Base-by-base conservation (phyloP, 495 filamentous ascomycete species). In the Aspergillus leporis region DNA sequence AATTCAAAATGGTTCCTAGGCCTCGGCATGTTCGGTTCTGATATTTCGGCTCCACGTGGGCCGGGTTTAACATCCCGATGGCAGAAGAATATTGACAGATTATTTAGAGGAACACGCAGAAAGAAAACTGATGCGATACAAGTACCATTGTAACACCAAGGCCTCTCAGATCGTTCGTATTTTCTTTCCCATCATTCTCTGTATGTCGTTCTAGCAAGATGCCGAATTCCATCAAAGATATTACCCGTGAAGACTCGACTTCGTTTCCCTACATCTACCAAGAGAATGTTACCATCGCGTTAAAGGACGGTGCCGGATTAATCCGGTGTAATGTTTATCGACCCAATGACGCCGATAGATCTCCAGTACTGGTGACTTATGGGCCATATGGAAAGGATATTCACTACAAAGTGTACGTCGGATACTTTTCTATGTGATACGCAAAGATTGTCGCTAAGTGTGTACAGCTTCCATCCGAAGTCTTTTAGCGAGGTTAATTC, bases 381-480 rank as follows among this genome's bases (percentile, higher is more conserved):
- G 74, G 76, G 0, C 85, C 87, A 1, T 90, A 90, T 61, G 87
- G 85, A 12, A 88, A 90, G 61, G 85, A 88, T 34, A 74, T 72
- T 34, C 66, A 60, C 23, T 70, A 69, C 50, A 47, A 56, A 22
- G 67, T 62, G 67, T 79, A 63, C 38, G 68, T 59, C 34, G 9
- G 4, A 3, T 36, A 1, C 1, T 5, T 14, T 8, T 8, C 9
- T 36, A 12, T 36, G 4, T 14, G 14, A 23, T 21, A 14, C 14
- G 40, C 32, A 28, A 40, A 30, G n/a, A 1, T 12, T 45, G 19
- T 8, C 2, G 28, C 23, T 50, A 70, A 63, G 2, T 40, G 14
- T 6, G 2, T 5, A 13, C 12, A 55, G 53, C 46, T 78, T 77
- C 59, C 70, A 76, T 46, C 53, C 68, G 0, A 60, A 76, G 54